Percentiles rank a stretch among this genome's conserved stretches.
Conservation (phyloP, 192 early-diverging fungal genomes). For the Phlyctochytrium bullatum region DNA sequence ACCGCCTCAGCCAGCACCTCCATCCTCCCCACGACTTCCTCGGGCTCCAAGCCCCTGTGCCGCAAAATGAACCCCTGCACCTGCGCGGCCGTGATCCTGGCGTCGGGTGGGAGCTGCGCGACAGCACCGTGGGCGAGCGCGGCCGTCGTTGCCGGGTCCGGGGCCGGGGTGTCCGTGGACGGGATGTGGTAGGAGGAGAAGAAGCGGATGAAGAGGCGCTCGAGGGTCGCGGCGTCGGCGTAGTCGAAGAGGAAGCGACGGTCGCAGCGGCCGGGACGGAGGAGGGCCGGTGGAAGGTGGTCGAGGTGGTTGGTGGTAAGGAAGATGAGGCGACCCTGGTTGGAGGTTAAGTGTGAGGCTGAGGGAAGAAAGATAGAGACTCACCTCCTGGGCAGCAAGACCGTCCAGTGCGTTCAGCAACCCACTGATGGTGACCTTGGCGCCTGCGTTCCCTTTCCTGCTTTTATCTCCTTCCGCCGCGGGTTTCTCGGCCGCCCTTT, state of each 20-base stretch:
- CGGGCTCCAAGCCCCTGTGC: slow-evolving; percentile 62
- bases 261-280: slow-evolving; percentile 56
- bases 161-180: slow-evolving; percentile 53
- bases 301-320: slow-evolving; percentile 89
- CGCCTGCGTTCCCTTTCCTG: slow-evolving; percentile 10
- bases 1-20: slow-evolving; percentile 22
- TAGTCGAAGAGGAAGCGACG: slow-evolving; percentile 66
- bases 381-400: slow-evolving; percentile 66
- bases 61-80: slow-evolving; percentile 87
- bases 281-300: slow-evolving; percentile 51
- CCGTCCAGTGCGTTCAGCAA: slow-evolving; percentile 88
- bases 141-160: slow-evolving; percentile 52
- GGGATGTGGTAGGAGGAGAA: too few relatives aligned
- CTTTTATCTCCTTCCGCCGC: slow-evolving; percentile 13
- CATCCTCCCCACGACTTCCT: slow-evolving; percentile 51
- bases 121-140: slow-evolving; percentile 15
- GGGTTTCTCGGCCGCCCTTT: slow-evolving; percentile 30
- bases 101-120: slow-evolving; percentile 51
- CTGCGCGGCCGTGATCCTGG: slow-evolving; percentile 51
- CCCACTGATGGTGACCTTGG: slow-evolving; percentile 45
- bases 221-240: slow-evolving; percentile 65
- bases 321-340: slow-evolving; percentile 81
- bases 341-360: too few relatives aligned
- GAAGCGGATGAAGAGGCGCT: slow-evolving; percentile 77
- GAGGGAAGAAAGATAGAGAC: too few relatives aligned